A percentile compares a stretch with the other conserved stretches of the same genome.
These are phyloP conservation scores for Aspergillus viridinutans DNA, from an alignment of 2,329 filamentous ascomycete genomes.

Conservation along the genomic window DNA sequence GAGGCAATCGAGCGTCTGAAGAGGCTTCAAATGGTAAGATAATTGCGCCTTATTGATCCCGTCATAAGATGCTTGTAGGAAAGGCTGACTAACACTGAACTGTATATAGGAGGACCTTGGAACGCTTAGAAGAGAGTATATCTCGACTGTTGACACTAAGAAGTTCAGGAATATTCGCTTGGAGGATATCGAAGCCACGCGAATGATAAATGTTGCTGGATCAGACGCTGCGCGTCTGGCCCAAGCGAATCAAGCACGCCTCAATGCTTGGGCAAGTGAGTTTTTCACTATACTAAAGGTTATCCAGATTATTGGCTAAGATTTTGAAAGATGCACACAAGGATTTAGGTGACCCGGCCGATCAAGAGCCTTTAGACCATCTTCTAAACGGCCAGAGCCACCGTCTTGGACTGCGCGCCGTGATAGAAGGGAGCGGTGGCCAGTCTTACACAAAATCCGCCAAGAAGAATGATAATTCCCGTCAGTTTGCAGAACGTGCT, in stretches of 20 bases:
- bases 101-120: conserved; percentile 35
- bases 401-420: conserved; percentile 25
- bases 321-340: conserved; percentile 26
- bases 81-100: not conserved
- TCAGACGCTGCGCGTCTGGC: conserved; percentile 25
- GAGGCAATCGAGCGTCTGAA: conserved; percentile 18
- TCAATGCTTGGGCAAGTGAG: conserved; percentile 35
- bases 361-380: conserved; percentile 27
- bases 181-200: conserved; percentile 24
- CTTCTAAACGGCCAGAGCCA: conserved; percentile 39
- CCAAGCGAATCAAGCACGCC: conserved; percentile 18
- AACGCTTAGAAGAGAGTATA: conserved; percentile 30
- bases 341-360: conserved; percentile 25
- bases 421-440: conserved; percentile 15
- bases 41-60: not conserved
- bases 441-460: conserved; percentile 7
- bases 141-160: conserved; percentile 30
- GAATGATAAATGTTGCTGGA: conserved; percentile 28
- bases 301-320: conserved; percentile 6
- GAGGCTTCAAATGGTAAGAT: conserved; percentile 28
- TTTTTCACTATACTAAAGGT: not conserved
- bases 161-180: conserved; percentile 10
- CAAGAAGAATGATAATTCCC: conserved; percentile 2
- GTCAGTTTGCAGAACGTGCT: not conserved
- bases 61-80: not conserved